Conservation (phyloP, 306 rosid species). For the Medicago lupulina region DNA sequence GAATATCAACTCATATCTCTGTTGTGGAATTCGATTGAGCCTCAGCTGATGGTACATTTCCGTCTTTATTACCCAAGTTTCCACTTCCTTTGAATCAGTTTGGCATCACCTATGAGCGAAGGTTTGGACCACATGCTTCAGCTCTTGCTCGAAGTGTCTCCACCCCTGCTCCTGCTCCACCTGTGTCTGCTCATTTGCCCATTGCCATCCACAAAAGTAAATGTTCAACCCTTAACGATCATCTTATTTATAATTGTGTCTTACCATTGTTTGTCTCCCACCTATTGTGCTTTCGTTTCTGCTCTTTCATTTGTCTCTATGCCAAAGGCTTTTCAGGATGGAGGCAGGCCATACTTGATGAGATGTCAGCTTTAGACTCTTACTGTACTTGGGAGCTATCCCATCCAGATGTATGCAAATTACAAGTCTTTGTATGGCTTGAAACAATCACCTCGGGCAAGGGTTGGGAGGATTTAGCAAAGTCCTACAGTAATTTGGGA, state of each 20-base stretch:
- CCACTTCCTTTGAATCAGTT: neutral
- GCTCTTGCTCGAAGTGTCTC: neutral
- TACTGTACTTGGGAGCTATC: neutral
- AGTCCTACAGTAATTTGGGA: too few relatives aligned
- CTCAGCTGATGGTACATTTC: neutral
- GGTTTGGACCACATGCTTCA: neutral
- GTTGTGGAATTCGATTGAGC: neutral
- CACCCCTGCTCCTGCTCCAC: neutral
- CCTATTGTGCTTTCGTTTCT: neutral
- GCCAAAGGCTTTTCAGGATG: neutral
- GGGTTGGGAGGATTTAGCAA: too few relatives aligned
- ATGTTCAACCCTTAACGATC: neutral
- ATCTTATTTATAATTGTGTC: neutral
- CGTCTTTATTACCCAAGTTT: neutral
- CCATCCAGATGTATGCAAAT: neutral
- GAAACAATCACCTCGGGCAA: too few relatives aligned
- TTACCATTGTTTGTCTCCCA: neutral
- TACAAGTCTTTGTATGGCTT: too few relatives aligned
- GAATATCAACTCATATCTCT: too few relatives aligned
- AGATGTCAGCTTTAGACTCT: too few relatives aligned
- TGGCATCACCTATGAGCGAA: neutral
- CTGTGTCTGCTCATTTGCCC: neutral
- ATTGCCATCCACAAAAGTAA: neutral
- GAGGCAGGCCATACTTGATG: neutral
- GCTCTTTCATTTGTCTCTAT: neutral